A percentile compares a stretch with the other conserved stretches of the same genome.
These are phyloP conservation scores for Penicillium occitanis DNA, from an alignment of 2,329 filamentous ascomycete genomes.

Conservation along the genomic window DNA sequence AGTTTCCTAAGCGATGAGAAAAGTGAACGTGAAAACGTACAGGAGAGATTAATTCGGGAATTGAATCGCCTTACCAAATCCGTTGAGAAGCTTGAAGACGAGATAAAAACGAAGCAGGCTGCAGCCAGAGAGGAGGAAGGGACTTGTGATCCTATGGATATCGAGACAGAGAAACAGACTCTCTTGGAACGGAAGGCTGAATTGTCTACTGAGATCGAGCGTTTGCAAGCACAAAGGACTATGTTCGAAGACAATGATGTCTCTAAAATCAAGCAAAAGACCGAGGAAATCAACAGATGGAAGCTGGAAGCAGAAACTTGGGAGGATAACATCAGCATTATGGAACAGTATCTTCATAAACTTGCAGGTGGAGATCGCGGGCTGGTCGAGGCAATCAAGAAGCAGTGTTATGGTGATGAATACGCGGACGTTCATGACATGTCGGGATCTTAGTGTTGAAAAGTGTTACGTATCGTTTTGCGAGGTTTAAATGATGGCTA, in stretches of 20 bases:
- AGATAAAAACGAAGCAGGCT: constrained; percentile 35
- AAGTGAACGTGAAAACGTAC: constrained; percentile 43
- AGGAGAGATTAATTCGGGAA: constrained; percentile 31
- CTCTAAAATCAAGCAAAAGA: constrained; percentile 35
- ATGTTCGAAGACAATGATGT: constrained; percentile 31
- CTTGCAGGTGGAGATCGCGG: constrained; percentile 47
- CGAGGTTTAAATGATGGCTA: no score
- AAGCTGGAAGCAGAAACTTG: constrained; percentile 37
- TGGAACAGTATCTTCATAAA: constrained; percentile 43
- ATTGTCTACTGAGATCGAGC: constrained; percentile 33
- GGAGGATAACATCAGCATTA: constrained; percentile 48
- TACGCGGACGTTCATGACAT: constrained; percentile 53
- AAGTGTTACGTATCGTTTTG: no score
- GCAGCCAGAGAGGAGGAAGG: constrained; percentile 28
- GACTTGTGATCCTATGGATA: constrained; percentile 20
- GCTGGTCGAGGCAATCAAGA: constrained; percentile 44
- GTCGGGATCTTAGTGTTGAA: constrained; percentile 29
- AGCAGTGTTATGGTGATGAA: constrained; percentile 54
- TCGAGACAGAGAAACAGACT: constrained; percentile 22
- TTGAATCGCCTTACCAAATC: constrained; percentile 31
- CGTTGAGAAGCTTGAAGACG: constrained; percentile 36
- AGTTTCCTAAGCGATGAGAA: constrained; percentile 62
- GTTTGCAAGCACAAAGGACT: constrained; percentile 39
- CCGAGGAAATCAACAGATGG: constrained; percentile 35
- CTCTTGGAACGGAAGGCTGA: constrained; percentile 27